phyloP scores from a whole-genome alignment of 139 green algal species.

The Chlorella vulgaris region DNA sequence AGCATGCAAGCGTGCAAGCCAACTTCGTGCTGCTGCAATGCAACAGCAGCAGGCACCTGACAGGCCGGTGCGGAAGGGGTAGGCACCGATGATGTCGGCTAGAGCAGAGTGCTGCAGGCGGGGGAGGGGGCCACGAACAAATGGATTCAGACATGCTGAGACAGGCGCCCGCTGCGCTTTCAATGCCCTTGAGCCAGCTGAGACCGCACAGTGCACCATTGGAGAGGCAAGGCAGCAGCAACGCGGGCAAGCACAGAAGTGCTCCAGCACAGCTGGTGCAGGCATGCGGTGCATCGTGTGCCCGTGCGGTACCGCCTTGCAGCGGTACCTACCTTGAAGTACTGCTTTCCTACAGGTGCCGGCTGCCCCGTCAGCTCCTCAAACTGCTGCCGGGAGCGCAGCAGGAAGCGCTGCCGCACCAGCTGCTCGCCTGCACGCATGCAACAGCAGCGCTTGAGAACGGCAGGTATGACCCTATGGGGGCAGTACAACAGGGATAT shows the following conservation, averaged over 20 bases:
- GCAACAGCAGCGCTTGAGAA: too few relatives aligned
- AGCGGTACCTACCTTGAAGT: conserved; percentile 69
- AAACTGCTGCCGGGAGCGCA: conserved; percentile 75
- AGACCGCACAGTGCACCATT: too few relatives aligned
- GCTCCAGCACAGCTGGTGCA: too few relatives aligned
- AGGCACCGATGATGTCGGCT: conserved; percentile 82
- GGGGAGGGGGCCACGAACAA: background rate
- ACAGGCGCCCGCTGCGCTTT: too few relatives aligned
- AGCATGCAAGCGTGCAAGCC: background rate
- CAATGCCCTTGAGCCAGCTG: too few relatives aligned
- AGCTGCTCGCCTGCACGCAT: conserved; percentile 23
- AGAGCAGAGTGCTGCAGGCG: conserved; percentile 65
- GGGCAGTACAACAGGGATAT: too few relatives aligned
- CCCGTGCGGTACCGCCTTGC: too few relatives aligned
- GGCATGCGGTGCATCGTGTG: too few relatives aligned
- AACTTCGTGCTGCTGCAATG: background rate
- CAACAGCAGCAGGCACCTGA: background rate
- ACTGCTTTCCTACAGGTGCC: conserved; percentile 81
- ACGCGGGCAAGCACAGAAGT: too few relatives aligned
- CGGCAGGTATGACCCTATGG: too few relatives aligned
- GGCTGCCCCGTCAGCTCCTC: conserved; percentile 53
- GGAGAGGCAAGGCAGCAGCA: too few relatives aligned
- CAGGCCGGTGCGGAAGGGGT: conserved; percentile 59
- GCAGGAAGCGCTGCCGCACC: conserved; percentile 37
- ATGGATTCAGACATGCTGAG: too few relatives aligned